phyloP scores from a whole-genome alignment of 2,329 filamentous ascomycete species.

The Metarhizium album region DNA sequence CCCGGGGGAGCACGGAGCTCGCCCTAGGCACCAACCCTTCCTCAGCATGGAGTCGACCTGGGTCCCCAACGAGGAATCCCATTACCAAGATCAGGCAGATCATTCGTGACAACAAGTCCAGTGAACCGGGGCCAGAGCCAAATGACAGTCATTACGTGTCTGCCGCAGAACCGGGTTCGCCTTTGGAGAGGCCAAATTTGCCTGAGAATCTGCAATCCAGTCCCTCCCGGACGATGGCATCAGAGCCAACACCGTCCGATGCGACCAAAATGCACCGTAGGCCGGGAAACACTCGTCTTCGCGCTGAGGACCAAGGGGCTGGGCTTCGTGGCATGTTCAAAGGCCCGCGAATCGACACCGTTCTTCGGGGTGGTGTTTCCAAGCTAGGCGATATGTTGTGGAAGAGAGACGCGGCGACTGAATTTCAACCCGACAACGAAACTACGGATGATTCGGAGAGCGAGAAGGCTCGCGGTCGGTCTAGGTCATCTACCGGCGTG shows the following conservation, averaged over 20 bases:
- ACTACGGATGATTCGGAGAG: conserved; percentile 40
- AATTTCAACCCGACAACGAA: conserved; percentile 25
- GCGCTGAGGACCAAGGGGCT: conserved; percentile 19
- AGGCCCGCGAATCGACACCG: conserved; percentile 55
- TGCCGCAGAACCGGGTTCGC: conserved; percentile 16
- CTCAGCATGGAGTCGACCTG: conserved; percentile 48
- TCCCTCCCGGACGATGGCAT: conserved; percentile 23
- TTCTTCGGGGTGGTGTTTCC: conserved; percentile 50
- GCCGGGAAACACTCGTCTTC: conserved; percentile 37
- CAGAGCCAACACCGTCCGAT: conserved; percentile 12
- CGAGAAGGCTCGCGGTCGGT: conserved; percentile 30
- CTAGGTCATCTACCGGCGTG: conserved; percentile 23
- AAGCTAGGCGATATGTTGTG: conserved; percentile 47
- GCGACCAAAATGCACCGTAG: conserved; percentile 29
- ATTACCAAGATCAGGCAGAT: conserved; percentile 44
- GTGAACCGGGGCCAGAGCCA: conserved; percentile 30
- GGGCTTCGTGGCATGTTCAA: conserved; percentile 61
- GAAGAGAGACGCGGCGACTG: conserved; percentile 35
- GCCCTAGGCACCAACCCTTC: conserved; percentile 54
- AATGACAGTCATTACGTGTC: conserved; percentile 17
- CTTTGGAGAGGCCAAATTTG: conserved; percentile 13
- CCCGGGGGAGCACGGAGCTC: conserved; percentile 40
- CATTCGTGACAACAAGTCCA: conserved; percentile 43
- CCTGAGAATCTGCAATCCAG: conserved; percentile 8
- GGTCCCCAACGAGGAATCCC: conserved; percentile 53